Conservation (phyloP, 805 yeast genomes). For the Ogataea paradorogensis region DNA sequence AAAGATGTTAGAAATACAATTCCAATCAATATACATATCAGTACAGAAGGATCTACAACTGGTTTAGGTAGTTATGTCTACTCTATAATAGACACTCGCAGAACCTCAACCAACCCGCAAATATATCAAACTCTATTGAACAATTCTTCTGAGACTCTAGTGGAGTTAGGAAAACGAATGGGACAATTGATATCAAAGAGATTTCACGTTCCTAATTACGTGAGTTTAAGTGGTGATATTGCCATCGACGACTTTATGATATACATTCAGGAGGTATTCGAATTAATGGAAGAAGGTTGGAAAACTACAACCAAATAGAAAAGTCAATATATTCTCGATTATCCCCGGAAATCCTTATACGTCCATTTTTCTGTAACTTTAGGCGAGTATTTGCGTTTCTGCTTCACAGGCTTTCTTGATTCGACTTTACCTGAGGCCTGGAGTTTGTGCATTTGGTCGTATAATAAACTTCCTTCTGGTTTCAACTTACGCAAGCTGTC, state of each 20-base stretch:
- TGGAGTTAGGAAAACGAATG: constrained; percentile 43
- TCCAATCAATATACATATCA: constrained; percentile 38
- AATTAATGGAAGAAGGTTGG: constrained; percentile 29
- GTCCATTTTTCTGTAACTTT: constrained; percentile 91
- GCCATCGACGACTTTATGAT: constrained; percentile 33
- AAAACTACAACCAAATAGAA: not conserved
- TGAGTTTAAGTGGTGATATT: constrained; percentile 41
- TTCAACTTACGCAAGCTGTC: constrained; percentile 79
- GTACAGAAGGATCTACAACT: constrained; percentile 31
- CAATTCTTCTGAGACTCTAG: constrained; percentile 37
- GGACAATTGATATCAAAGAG: constrained; percentile 41
- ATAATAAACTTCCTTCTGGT: constrained; percentile 86
- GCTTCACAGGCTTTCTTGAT: constrained; percentile 68
- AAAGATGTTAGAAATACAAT: constrained; percentile 15
- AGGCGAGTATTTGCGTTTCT: constrained; percentile 63
- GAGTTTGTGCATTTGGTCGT: constrained; percentile 75
- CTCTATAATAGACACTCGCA: constrained; percentile 36
- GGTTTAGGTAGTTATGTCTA: constrained; percentile 44
- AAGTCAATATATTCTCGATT: not conserved
- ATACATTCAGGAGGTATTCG: constrained; percentile 29
- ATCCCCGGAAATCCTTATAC: constrained; percentile 78
- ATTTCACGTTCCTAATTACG: constrained; percentile 43
- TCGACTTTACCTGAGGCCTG: constrained; percentile 88
- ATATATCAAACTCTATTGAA: constrained; percentile 44
- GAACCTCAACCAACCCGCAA: constrained; percentile 16